phyloP scores from a whole-genome alignment of 352 stramenopile species.

The Thalassiosira mediterranea region DNA sequence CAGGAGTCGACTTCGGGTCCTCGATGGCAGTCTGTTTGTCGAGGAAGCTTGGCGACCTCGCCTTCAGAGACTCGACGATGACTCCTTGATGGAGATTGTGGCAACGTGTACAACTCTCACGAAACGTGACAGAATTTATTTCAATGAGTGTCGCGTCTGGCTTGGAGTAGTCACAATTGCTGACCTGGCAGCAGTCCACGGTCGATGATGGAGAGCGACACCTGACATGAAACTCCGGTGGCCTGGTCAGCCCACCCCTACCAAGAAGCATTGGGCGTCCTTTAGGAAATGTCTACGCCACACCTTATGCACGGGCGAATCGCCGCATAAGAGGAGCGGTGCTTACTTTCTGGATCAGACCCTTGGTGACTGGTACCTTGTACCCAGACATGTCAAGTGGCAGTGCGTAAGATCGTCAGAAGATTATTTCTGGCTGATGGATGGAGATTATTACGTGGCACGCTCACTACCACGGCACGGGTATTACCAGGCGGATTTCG shows the following conservation, averaged over 20 bases:
- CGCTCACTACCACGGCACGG: too few species aligned
- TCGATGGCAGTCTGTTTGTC: slow-evolving; percentile 3
- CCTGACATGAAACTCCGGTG: neutral
- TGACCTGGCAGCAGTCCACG: neutral
- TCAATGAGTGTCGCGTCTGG: neutral
- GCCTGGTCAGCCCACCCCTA: neutral
- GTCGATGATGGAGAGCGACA: neutral
- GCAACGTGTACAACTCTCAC: neutral
- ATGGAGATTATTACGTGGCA: too few species aligned
- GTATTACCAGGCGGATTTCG: too few species aligned
- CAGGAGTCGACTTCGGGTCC: neutral
- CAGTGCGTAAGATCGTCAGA: too few species aligned
- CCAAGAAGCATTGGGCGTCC: neutral
- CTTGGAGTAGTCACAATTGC: neutral
- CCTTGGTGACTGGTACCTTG: neutral
- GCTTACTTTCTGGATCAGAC: neutral
- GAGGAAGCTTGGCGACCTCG: slow-evolving; percentile 25
- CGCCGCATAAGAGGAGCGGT: neutral
- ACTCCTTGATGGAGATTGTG: slow-evolving; percentile 19
- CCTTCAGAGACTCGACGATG: slow-evolving; percentile 11
- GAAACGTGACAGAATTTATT: neutral
- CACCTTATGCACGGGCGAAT: neutral
- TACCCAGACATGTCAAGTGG: neutral
- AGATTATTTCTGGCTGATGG: too few species aligned
- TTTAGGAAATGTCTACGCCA: neutral